Percentiles rank a stretch among this genome's conserved stretches.
Evolutionary conservation across 257 asterid genomes (phyloP).

Genomic region (Solanum paucissectum): DNA sequence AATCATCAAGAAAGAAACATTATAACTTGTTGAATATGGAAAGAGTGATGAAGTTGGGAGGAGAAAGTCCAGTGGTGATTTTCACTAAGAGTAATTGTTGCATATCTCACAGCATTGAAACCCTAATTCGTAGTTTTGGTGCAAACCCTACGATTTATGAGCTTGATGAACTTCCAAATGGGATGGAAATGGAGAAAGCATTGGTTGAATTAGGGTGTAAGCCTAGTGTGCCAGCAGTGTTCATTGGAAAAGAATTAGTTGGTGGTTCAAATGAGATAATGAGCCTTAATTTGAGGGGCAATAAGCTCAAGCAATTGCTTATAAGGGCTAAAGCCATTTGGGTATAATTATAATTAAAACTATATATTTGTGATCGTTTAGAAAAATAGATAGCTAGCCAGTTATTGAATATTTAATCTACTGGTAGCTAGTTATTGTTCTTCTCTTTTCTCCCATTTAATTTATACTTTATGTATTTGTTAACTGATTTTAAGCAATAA

Average conservation of each 20-base stretch:
- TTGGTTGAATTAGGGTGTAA: slow-evolving; percentile 36
- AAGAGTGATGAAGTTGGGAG: slow-evolving; percentile 26
- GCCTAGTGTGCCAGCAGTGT: slow-evolving; percentile 55
- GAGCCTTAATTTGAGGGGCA: slow-evolving; percentile 43
- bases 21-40: slow-evolving; percentile 16
- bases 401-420: background rate
- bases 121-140: slow-evolving; percentile 39
- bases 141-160: slow-evolving; percentile 38
- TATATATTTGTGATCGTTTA: background rate
- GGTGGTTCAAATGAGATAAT: slow-evolving; percentile 62
- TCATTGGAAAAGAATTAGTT: slow-evolving; percentile 33
- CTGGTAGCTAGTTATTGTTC: background rate
- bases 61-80: slow-evolving; percentile 39
- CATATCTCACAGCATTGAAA: slow-evolving; percentile 39
- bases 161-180: slow-evolving; percentile 28
- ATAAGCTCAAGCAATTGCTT: slow-evolving; percentile 41
- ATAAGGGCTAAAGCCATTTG: slow-evolving; percentile 51
- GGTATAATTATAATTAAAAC: slow-evolving; percentile 29
- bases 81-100: slow-evolving; percentile 53
- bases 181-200: slow-evolving; percentile 39
- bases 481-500: background rate
- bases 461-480: background rate
- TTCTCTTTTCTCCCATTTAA: background rate
- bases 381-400: background rate
- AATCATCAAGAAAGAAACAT: background rate